Evolutionary conservation across 2,329 filamentous ascomycete species (phyloP), one percentile per base, ranked within the genome.

Genomic region (Coniella lustricola): DNA sequence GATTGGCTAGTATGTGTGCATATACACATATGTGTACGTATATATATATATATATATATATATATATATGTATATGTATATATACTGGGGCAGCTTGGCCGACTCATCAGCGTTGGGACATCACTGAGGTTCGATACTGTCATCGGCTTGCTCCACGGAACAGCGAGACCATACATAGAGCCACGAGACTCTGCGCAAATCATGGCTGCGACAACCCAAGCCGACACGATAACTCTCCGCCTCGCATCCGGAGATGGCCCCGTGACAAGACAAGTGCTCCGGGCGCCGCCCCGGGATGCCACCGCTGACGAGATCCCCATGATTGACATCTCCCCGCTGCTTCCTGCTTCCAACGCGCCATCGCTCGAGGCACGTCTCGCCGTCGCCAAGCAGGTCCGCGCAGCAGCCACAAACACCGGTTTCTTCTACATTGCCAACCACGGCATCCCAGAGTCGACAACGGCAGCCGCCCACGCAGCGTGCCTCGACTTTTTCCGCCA

Each of bases 371-470:
- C 46, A n/a, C 58, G 57, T 3, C 29, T 32, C 8, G 17, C 50
- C 32, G 51, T 61, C 8, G 51, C 59, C 21, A 17, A 40, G 21
- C 34, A 57, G 36, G 50, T 58, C 25, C 58, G 50, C 59, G 55
- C 62, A 0, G 76, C 76, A 0, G 70, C 74, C 3, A 68, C 70
- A 13, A 73, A 68, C 33, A 76, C 65, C 0, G 76, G 75, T 3
- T 79, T 79, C 63, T 79, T 79, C 60, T 79, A 79, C 61, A 65
- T 78, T 50, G 65, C 64, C 51, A 73, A 75, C 49, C 74, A 77
- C 50, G 70, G 73, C 3, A 69, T 77, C 20, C 50, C 66, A 0
- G 35, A 62, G 1, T 56, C 59, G 21, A 46, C 60, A 12, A 63
- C 59, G 3, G 49, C 61, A 4, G 50, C 56, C 1, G 67, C 64